phyloP scores from a whole-genome alignment of 2,329 filamentous ascomycete species.

The Colletotrichum orchidophilum region DNA sequence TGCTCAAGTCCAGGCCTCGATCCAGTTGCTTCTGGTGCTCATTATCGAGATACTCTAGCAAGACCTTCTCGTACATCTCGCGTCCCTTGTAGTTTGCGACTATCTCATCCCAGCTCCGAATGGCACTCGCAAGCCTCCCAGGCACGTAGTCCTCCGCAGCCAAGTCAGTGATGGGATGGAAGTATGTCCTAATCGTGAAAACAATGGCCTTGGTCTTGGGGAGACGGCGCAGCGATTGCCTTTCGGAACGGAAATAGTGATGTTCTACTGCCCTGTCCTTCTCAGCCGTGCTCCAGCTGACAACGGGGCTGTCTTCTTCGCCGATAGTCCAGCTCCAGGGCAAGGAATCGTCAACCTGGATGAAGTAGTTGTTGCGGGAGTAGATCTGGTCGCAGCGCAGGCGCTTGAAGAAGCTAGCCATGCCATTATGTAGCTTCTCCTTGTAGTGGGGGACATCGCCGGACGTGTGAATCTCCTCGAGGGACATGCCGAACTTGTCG shows the following conservation, averaged over 20 bases:
- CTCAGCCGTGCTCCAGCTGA: slow-evolving; percentile 80
- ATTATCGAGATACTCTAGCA: slow-evolving; percentile 79
- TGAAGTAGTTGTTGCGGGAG: slow-evolving; percentile 83
- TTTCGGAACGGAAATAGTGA: slow-evolving; percentile 81
- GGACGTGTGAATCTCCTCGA: slow-evolving; percentile 82
- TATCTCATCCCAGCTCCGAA: slow-evolving; percentile 84
- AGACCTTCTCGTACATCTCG: slow-evolving; percentile 76
- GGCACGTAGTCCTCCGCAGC: slow-evolving; percentile 79
- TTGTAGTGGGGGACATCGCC: slow-evolving; percentile 79
- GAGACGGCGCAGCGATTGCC: slow-evolving; percentile 74
- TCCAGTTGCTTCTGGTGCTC: slow-evolving; percentile 79
- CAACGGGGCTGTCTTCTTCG: slow-evolving; percentile 69
- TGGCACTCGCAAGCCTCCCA: slow-evolving; percentile 78
- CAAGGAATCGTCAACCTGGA: slow-evolving; percentile 83
- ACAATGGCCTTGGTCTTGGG: slow-evolving; percentile 67
- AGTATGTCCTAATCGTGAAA: slow-evolving; percentile 85
- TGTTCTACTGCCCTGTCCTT: slow-evolving; percentile 77
- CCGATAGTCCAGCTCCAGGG: slow-evolving; percentile 83
- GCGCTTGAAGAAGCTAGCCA: slow-evolving; percentile 83
- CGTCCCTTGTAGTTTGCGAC: slow-evolving; percentile 82
- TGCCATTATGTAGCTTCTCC: slow-evolving; percentile 78
- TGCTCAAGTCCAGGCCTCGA: slow-evolving; percentile 69
- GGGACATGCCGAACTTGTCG: slow-evolving; percentile 83
- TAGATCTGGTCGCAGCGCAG: slow-evolving; percentile 73
- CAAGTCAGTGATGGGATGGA: slow-evolving; percentile 75